phyloP scores from a whole-genome alignment of 805 yeast species.

The Candida easanensis region DNA sequence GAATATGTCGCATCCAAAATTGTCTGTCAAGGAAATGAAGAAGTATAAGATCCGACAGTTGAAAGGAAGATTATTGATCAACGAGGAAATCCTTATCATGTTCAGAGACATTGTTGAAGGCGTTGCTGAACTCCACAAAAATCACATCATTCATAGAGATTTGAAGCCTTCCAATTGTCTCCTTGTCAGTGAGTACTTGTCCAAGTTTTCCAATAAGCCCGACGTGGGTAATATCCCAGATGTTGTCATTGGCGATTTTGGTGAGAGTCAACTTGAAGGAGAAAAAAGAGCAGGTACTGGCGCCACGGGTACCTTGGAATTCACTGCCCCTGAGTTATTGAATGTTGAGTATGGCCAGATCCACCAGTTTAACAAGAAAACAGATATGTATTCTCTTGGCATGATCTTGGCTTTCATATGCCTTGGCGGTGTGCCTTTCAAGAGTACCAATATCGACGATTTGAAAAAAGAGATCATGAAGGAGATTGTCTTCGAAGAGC shows the following conservation, averaged over 20 bases:
- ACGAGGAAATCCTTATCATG: slow-evolving; percentile 64
- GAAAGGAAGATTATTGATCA: slow-evolving; percentile 39
- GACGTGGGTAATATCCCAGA: slow-evolving; percentile 45
- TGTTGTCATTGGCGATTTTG: slow-evolving; percentile 84
- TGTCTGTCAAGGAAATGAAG: slow-evolving; percentile 37
- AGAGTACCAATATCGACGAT: slow-evolving; percentile 23
- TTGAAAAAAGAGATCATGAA: slow-evolving; percentile 34
- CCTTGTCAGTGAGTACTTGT: slow-evolving; percentile 33
- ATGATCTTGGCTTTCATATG: slow-evolving; percentile 76
- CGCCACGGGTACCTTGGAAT: slow-evolving; percentile 84
- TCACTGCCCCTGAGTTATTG: slow-evolving; percentile 72
- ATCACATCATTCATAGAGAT: slow-evolving; percentile 83
- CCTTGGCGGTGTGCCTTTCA: slow-evolving; percentile 67
- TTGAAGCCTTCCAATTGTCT: slow-evolving; percentile 87
- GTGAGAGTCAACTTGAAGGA: slow-evolving; percentile 81
- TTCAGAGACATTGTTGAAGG: slow-evolving; percentile 70
- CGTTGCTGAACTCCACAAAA: slow-evolving; percentile 64
- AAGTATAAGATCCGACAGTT: slow-evolving; percentile 28
- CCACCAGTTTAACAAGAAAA: slow-evolving; percentile 58
- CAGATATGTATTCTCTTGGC: slow-evolving; percentile 83
- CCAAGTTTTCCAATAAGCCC: slow-evolving; percentile 12
- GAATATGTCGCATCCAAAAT: slow-evolving; percentile 34
- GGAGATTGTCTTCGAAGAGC: slow-evolving; percentile 18
- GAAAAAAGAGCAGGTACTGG: slow-evolving; percentile 68
- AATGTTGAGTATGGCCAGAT: slow-evolving; percentile 8